Evolutionary conservation across 2,329 filamentous ascomycete genomes (phyloP), one percentile per base, ranked within the genome.

Genomic region (Penicillium sp.): DNA sequence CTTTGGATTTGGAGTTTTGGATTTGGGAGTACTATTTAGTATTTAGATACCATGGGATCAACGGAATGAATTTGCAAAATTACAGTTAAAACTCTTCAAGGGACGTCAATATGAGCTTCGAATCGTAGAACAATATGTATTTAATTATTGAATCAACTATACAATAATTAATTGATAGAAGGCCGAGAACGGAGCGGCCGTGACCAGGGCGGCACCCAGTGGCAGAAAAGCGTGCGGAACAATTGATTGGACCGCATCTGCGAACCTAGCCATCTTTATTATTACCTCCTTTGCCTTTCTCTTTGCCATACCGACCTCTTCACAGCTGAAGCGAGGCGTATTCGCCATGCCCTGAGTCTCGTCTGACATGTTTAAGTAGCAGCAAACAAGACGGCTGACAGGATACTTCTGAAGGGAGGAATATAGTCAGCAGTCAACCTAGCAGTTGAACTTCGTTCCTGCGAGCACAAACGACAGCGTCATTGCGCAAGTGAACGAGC

Each of bases 31-130:
- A 48, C 21, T 46, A 26, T 24, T 33, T 46, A 18, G 40, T 42
- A 38, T 46, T 53, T 7, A 47, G 52, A 55, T 55, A 55, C 52
- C 52, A 55, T 46, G 40, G 18, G 21, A 48, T 40, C 12, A 8
- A n/a, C 12, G 35, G n/a, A 40, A 40, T 40, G 8, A 35, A 35
- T 35, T 35, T 16, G 26, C 26, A 9, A 35, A 6, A 11, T 33
- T 7, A 35, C n/a, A n/a, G n/a, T n/a, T n/a, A n/a, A n/a, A n/a
- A n/a, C n/a, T n/a, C n/a, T n/a, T n/a, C n/a, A n/a, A n/a, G n/a
- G n/a, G n/a, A n/a, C n/a, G n/a, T n/a, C n/a, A n/a, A n/a, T n/a
- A n/a, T n/a, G n/a, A n/a, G n/a, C n/a, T n/a, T n/a, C n/a, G n/a
- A n/a, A n/a, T n/a, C n/a, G n/a, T n/a, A n/a, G n/a, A n/a, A n/a